Percentiles rank a stretch among this genome's conserved stretches.
phyloP scores from a whole-genome alignment of 345 rosid species.

The Combretum micranthum region DNA sequence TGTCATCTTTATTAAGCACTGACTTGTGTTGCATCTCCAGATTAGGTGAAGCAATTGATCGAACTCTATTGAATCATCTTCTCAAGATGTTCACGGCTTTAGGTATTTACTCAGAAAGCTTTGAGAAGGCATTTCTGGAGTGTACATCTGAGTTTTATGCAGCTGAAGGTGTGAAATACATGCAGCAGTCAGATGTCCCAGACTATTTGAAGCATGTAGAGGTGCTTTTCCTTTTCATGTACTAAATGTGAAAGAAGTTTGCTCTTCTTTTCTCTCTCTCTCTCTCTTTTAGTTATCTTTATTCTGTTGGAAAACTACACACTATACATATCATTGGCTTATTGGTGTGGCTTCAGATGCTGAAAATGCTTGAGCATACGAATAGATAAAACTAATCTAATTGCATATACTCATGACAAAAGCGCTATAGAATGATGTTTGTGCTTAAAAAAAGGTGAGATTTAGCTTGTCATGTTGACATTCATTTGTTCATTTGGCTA shows the following conservation, averaged over 20 bases:
- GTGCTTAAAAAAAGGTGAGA: neutral
- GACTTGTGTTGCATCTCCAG: conserved; percentile 37
- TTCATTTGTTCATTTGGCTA: neutral
- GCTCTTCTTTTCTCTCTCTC: neutral
- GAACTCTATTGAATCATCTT: conserved; percentile 84
- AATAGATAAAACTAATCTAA: no score
- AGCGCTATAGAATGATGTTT: neutral
- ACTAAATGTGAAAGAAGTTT: no score
- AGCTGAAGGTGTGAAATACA: conserved; percentile 91
- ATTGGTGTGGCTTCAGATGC: no score
- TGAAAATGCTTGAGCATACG: no score
- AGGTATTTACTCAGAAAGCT: conserved; percentile 89
- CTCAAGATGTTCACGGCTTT: conserved; percentile 97
- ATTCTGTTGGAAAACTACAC: no score
- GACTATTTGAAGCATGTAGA: conserved; percentile 97
- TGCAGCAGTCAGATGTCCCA: conserved; percentile 98
- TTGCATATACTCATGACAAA: no score
- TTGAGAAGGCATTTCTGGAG: conserved; percentile 91
- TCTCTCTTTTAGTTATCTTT: no score
- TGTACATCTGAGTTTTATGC: conserved; percentile 94
- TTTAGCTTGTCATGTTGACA: neutral
- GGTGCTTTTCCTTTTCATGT: conserved; percentile 35
- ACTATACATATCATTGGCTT: no score
- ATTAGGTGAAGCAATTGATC: conserved; percentile 86
- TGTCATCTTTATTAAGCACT: neutral